Evolutionary conservation across 2,329 filamentous ascomycete genomes (phyloP).

Genomic region (Ascosphaera apis): DNA sequence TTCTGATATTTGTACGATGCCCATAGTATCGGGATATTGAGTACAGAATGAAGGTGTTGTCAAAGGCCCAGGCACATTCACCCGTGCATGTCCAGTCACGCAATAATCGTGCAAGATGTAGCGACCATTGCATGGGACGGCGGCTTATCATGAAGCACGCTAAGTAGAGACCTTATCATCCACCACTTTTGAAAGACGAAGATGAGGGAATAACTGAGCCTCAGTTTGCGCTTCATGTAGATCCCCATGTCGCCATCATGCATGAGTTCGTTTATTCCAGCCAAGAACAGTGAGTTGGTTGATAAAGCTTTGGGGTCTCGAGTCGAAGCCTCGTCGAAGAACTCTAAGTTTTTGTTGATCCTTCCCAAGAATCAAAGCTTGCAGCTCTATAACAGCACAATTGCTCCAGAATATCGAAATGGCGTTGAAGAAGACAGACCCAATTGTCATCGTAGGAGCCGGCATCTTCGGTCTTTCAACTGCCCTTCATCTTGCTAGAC

Average conservation of each 20-base stretch:
- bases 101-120: neutral
- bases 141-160: neutral
- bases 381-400: neutral
- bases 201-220: neutral
- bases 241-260: too few relatives aligned
- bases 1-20: neutral
- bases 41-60: neutral
- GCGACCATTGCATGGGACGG: neutral
- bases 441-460: constrained; percentile 20
- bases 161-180: neutral
- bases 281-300: too few relatives aligned
- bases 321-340: too few relatives aligned
- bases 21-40: neutral
- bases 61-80: neutral
- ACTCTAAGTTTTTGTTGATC: too few relatives aligned
- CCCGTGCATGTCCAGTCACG: neutral
- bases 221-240: neutral
- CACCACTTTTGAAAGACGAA: neutral
- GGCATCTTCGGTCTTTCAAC: constrained; percentile 22
- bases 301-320: too few relatives aligned
- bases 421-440: constrained; percentile 3
- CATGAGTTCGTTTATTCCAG: too few relatives aligned
- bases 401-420: neutral
- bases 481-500: constrained; percentile 20
- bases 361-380: too few relatives aligned